A percentile compares a stretch with the other conserved stretches of the same genome.
Conservation (phyloP, 306 rosid species). For the Fragaria iinumae region DNA sequence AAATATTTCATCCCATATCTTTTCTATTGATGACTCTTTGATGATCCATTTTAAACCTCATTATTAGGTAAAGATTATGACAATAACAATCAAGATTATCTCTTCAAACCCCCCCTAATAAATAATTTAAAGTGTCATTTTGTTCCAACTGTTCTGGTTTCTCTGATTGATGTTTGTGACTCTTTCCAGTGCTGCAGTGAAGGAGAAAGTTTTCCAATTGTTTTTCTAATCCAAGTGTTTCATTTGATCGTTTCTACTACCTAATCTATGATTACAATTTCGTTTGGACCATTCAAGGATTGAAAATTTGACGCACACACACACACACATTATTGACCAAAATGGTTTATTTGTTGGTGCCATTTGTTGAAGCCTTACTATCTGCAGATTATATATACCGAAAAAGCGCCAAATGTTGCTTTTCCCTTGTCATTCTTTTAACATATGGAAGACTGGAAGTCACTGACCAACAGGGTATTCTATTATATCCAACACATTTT, state of each 20-base stretch:
- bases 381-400: not conserved
- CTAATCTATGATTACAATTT: slow-evolving; percentile 17
- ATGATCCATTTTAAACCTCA: slow-evolving; percentile 6
- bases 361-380: slow-evolving; percentile 13
- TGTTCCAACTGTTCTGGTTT: not conserved
- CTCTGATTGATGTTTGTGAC: not conserved
- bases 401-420: not conserved
- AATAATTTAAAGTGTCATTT: not conserved
- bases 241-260: slow-evolving; percentile 4
- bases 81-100: not conserved
- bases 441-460: slow-evolving; percentile 8
- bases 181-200: slow-evolving; percentile 7
- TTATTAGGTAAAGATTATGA: not conserved
- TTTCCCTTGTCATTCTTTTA: not conserved
- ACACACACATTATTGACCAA: slow-evolving; percentile 7
- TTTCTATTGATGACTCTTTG: not conserved
- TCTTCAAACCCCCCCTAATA: not conserved
- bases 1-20: not conserved
- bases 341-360: slow-evolving; percentile 15
- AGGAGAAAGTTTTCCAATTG: not conserved
- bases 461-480: not conserved
- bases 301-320: not conserved
- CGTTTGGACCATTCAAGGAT: slow-evolving; percentile 2
- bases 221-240: not conserved
- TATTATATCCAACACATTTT: not conserved